phyloP scores from a whole-genome alignment of 1,284 basidiomycete genomes.

The Irpex rosettiformis region DNA sequence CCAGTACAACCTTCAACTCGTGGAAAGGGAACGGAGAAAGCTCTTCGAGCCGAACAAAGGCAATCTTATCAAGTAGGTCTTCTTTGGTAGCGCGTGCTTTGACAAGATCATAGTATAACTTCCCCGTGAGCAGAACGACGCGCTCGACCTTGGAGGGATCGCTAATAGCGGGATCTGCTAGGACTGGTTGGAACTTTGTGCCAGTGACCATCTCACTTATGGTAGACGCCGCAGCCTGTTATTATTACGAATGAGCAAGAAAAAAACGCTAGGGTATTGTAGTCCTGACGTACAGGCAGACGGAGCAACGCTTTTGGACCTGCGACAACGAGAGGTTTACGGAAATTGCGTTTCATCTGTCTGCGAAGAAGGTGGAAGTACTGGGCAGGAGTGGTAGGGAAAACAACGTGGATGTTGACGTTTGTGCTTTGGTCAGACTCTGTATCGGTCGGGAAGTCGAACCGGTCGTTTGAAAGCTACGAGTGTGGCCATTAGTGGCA shows the following conservation, averaged over 20 bases:
- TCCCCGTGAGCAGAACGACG: constrained; percentile 69
- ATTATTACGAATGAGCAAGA: neutral
- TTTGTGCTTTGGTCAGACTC: constrained; percentile 37
- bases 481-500: neutral
- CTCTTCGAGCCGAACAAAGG: constrained; percentile 80
- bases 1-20: constrained; percentile 45
- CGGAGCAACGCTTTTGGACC: constrained; percentile 82
- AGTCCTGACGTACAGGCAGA: constrained; percentile 49
- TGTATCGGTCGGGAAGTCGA: constrained; percentile 31
- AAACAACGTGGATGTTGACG: constrained; percentile 80
- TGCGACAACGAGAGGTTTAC: constrained; percentile 82
- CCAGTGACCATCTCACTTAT: constrained; percentile 63
- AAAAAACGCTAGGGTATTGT: constrained; percentile 6
- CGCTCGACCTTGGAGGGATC: constrained; percentile 44
- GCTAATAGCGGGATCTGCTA: constrained; percentile 46
- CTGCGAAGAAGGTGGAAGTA: constrained; percentile 87
- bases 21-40: constrained; percentile 82
- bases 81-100: constrained; percentile 50
- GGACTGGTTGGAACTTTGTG: constrained; percentile 69
- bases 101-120: constrained; percentile 83
- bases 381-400: constrained; percentile 85
- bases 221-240: constrained; percentile 71
- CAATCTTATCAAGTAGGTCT: constrained; percentile 47
- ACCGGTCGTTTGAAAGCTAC: constrained; percentile 72
- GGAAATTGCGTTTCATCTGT: constrained; percentile 80